Percentiles rank a stretch among this genome's conserved stretches.
phyloP scores from a whole-genome alignment of 2,329 filamentous ascomycete species.

The Didymella segeticola region DNA sequence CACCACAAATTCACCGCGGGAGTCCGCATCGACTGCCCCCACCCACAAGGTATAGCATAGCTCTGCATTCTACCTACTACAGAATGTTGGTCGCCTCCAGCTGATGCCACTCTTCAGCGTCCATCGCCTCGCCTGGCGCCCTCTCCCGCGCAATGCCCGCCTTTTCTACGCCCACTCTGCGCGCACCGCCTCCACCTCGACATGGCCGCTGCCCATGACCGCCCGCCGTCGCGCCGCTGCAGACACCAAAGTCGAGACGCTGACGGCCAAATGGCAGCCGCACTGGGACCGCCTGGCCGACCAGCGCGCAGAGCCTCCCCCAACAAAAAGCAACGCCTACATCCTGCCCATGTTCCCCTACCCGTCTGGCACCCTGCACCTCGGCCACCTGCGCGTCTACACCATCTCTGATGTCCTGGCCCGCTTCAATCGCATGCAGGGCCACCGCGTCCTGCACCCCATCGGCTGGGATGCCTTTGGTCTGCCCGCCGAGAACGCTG shows the following conservation, averaged over 20 bases:
- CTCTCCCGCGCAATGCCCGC: slow-evolving; percentile 22
- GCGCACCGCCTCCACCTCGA: slow-evolving; percentile 1
- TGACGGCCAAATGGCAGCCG: slow-evolving; percentile 60
- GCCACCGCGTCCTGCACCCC: slow-evolving; percentile 78
- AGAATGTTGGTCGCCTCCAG: no score
- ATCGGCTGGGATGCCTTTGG: slow-evolving; percentile 97
- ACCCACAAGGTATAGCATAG: slow-evolving; percentile 2
- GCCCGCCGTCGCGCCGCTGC: slow-evolving; percentile 14
- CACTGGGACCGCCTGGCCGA: slow-evolving; percentile 51
- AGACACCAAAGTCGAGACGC: slow-evolving; percentile 14
- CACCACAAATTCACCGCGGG: slow-evolving; percentile 7
- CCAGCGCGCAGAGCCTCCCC: slow-evolving; percentile 17
- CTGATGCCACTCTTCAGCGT: slow-evolving; percentile 41
- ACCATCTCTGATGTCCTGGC: slow-evolving; percentile 87
- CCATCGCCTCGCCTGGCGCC: slow-evolving; percentile 30
- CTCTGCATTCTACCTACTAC: no score
- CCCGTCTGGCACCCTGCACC: slow-evolving; percentile 83
- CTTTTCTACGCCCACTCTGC: slow-evolving; percentile 1
- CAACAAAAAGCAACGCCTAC: slow-evolving; percentile 60
- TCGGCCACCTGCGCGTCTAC: slow-evolving; percentile 88
- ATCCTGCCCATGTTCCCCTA: slow-evolving; percentile 94
- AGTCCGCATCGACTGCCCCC: not conserved
- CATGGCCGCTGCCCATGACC: slow-evolving; percentile 15
- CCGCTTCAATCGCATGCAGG: slow-evolving; percentile 76
- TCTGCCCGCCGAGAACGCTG: slow-evolving; percentile 88